Conservation (phyloP, 1,284 basidiomycete genomes). For the Mycena citricolor region DNA sequence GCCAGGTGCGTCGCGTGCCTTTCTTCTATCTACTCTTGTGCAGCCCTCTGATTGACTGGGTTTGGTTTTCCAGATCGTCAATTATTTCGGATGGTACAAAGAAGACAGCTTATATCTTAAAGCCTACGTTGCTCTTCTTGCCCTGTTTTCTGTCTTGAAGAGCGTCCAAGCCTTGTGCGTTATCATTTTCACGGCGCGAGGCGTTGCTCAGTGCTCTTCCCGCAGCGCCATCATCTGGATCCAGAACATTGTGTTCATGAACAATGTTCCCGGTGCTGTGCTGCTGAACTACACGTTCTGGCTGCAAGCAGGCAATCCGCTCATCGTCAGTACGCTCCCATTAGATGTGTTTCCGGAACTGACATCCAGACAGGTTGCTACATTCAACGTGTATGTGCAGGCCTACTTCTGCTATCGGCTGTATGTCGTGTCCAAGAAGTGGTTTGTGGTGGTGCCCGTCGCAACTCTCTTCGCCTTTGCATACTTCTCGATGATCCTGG, state of each 20-base stretch:
- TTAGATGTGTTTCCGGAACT: not conserved
- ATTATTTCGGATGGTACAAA: constrained; percentile 10
- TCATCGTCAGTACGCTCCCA: not conserved
- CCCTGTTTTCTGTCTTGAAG: constrained; percentile 10
- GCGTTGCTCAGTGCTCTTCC: not conserved
- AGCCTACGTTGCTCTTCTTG: constrained; percentile 1
- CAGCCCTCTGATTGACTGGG: too few relatives aligned
- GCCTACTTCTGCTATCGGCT: constrained; percentile 18
- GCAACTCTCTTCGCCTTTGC: constrained; percentile 9
- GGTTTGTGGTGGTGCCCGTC: constrained; percentile 10
- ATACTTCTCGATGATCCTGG: constrained; percentile 8
- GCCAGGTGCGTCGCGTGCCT: constrained; percentile 24
- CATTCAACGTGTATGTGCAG: constrained; percentile 13
- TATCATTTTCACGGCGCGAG: not conserved
- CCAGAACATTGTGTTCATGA: constrained; percentile 6
- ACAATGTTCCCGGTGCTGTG: constrained; percentile 4
- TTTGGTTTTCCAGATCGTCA: constrained; percentile 26
- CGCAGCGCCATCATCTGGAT: constrained; percentile 16
- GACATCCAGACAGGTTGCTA: constrained; percentile 20
- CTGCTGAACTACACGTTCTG: constrained; percentile 6
- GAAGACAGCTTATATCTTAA: constrained; percentile 7
- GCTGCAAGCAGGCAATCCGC: constrained; percentile 13
- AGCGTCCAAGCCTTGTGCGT: constrained; percentile 15
- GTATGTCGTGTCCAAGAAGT: constrained; percentile 10
- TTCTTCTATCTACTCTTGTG: too few relatives aligned